Evolutionary conservation across 2,329 filamentous ascomycete genomes (phyloP).

Genomic region (Fusarium floridanum): DNA sequence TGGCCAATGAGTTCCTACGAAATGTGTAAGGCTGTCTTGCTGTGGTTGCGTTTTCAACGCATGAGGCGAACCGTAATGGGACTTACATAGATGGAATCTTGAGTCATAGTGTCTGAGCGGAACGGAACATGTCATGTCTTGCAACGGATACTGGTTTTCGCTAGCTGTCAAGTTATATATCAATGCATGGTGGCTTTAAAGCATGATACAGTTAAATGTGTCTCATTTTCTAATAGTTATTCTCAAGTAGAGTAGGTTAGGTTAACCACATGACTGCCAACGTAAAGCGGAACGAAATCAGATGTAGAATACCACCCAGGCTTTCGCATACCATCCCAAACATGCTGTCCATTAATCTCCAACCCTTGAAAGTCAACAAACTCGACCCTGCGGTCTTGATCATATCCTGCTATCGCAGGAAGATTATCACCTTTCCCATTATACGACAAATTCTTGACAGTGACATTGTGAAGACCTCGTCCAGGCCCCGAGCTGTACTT

Average conservation of each 20-base stretch:
- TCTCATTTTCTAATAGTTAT: background rate
- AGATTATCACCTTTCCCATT: background rate
- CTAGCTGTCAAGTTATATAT: background rate
- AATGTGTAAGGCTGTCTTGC: background rate
- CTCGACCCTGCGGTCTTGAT: background rate
- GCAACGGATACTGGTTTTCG: rapidly evolving
- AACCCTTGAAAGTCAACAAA: background rate
- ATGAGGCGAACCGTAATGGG: too few relatives aligned
- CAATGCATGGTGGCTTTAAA: background rate
- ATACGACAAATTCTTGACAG: background rate
- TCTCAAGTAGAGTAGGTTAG: background rate
- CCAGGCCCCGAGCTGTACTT: background rate
- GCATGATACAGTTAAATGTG: background rate
- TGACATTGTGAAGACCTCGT: background rate
- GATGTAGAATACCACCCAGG: background rate
- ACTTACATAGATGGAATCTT: rapidly evolving
- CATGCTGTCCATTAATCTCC: background rate
- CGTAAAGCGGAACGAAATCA: background rate
- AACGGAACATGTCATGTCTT: background rate
- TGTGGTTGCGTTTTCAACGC: background rate
- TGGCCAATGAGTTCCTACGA: background rate
- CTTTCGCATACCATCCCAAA: background rate
- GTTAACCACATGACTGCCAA: background rate
- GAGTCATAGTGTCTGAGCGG: background rate
- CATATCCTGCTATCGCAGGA: background rate